Percentiles rank a stretch among this genome's conserved stretches.
These are phyloP conservation scores for Kluyveromyces nonfermentans DNA, from an alignment of 805 yeast genomes.

Conservation along the genomic window DNA sequence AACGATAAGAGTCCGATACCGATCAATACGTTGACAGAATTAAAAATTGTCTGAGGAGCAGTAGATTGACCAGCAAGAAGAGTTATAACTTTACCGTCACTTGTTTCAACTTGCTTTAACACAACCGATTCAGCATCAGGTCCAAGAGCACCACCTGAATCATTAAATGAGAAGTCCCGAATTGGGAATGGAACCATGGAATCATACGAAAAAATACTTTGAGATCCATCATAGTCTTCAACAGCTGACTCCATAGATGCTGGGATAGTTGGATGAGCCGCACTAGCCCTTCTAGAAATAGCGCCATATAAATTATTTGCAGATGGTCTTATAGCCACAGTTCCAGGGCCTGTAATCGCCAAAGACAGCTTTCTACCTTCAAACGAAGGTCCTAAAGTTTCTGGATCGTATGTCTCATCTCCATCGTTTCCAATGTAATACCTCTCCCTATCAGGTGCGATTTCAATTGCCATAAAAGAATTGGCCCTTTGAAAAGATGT, in stretches of 20 bases:
- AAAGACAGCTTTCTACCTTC: constrained; percentile 57
- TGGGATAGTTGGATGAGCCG: neutral
- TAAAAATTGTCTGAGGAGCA: constrained; percentile 66
- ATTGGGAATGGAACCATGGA: constrained; percentile 19
- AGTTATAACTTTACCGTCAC: constrained; percentile 60
- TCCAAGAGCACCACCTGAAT: constrained; percentile 30
- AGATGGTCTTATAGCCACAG: constrained; percentile 19
- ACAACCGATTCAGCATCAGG: constrained; percentile 42
- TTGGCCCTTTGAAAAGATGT: constrained; percentile 74
- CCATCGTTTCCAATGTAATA: constrained; percentile 51
- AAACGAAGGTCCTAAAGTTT: constrained; percentile 53
- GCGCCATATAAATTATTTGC: constrained; percentile 14
- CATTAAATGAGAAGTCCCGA: constrained; percentile 37
- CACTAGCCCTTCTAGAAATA: constrained; percentile 1
- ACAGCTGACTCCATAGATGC: constrained; percentile 12
- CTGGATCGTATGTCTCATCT: constrained; percentile 63
- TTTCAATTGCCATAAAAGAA: constrained; percentile 50
- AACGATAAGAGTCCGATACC: constrained; percentile 70
- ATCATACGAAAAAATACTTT: constrained; percentile 27
- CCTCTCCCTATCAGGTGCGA: constrained; percentile 34
- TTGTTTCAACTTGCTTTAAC: constrained; percentile 55
- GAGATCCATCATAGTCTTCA: constrained; percentile 36
- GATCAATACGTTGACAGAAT: constrained; percentile 65
- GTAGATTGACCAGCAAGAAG: constrained; percentile 78
- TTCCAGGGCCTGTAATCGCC: constrained; percentile 31